Base-by-base conservation (phyloP, 2,329 filamentous ascomycete genomes). In the Metarhizium anisopliae region DNA sequence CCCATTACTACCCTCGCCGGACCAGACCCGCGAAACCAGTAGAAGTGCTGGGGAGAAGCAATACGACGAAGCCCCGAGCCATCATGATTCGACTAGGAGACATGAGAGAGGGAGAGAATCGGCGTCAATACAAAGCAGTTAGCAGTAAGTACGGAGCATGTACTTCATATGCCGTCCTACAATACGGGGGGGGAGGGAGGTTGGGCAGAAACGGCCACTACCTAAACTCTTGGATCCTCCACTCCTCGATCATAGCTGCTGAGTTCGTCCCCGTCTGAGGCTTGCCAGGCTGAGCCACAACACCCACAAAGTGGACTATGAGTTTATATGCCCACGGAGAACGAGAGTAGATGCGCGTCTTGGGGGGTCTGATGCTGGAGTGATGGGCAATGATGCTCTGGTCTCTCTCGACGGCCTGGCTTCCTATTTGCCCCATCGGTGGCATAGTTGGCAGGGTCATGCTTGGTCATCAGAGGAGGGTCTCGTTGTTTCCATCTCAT, bases 191-290 rank as follows among this genome's bases (percentile, higher is more conserved):
- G 10, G 18, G 20, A 45, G 42, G 42, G 42, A 49, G 53, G 55
- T 57, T 49, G 52, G 55, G 55, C 49, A 57, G 35, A 52, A 57
- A 52, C 36, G 55, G 50, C 55, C 49, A 36, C 20, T 49, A 49
- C 45, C 25, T 49, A 25, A 49, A 16, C 25, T 49, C 45, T 29
- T 8, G 45, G 18, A 49, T 49, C 18, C 18, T 49, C 25, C 16
- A 49, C 45, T 49, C n/a, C n/a, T 47, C 20, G 43, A 25, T 18
- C 20, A 29, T 3, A 13, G 43, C 18, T 47, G 43, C 43, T 47
- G 25, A 47, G 25, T 47, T 25, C 43, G 43, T 47, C 43, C 29
- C 18, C 8, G 43, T 25, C 20, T 49, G 20, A 29, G 45, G 50
- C 50, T 52, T 52, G 50, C 36, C 35, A 4, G 7, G 20, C 50